Conservation (phyloP, 163 green algal species). For the Chlamydomonas reinhardtii region DNA sequence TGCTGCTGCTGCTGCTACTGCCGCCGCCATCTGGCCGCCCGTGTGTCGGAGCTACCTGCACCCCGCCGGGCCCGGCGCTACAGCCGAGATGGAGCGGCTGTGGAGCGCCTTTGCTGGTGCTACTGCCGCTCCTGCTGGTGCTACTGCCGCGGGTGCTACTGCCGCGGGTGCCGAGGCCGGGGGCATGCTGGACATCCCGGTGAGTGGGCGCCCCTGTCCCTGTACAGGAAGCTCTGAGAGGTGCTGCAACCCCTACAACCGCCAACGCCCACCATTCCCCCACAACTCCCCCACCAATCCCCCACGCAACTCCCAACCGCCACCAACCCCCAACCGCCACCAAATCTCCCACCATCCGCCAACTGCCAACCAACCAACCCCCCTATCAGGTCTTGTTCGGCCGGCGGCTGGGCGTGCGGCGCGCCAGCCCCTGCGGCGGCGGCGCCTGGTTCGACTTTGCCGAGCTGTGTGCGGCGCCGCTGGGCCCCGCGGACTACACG, state of each 20-base stretch:
- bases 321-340: no score
- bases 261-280: no score
- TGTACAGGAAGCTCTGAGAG: no score
- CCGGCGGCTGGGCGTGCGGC: conserved; percentile 58
- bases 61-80: conserved; percentile 44
- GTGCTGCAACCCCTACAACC: no score
- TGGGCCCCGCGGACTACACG: conserved; percentile 79
- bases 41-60: conserved; percentile 60
- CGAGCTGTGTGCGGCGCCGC: conserved; percentile 70
- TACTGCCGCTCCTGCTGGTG: background rate
- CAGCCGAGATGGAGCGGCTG: conserved; percentile 56
- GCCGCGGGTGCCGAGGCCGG: no score
- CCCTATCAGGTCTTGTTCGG: conserved; percentile 73
- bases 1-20: background rate
- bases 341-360: no score
- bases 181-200: no score
- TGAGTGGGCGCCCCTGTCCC: no score
- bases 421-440: conserved; percentile 24
- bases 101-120: conserved; percentile 37
- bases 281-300: no score
- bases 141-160: no score
- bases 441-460: conserved; percentile 73
- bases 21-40: conserved; percentile 7
- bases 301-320: no score
- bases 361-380: no score